A percentile compares a stretch with the other conserved stretches of the same genome.
Evolutionary conservation across 1,284 basidiomycete genomes (phyloP).

Genomic region (Limonomyces culmigenus): DNA sequence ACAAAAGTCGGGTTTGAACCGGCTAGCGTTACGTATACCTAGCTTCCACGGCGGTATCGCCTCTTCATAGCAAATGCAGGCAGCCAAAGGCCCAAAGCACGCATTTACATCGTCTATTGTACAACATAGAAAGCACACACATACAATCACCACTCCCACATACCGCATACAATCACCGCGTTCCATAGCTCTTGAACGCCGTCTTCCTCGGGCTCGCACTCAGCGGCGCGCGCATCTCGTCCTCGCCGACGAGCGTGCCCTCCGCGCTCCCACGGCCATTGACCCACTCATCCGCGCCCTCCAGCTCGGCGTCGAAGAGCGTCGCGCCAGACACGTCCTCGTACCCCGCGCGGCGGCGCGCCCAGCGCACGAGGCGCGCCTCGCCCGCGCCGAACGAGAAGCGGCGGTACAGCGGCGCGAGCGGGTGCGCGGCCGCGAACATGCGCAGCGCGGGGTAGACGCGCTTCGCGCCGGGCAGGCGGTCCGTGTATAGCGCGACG

Average conservation of each 20-base stretch:
- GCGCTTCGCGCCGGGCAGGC: not conserved
- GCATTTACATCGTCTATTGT: no score
- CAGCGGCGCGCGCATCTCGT: not conserved
- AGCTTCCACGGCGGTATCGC: no score
- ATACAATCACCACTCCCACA: no score
- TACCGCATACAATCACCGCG: no score
- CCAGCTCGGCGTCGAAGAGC: not conserved
- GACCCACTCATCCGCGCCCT: not conserved
- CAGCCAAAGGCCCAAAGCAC: no score
- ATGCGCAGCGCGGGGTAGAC: not conserved
- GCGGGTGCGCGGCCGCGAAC: not conserved
- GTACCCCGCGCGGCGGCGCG: not conserved
- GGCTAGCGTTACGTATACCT: no score
- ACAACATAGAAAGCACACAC: no score
- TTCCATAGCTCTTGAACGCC: not conserved
- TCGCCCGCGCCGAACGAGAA: not conserved
- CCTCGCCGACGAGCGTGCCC: not conserved
- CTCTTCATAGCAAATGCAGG: no score
- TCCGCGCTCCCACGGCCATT: not conserved
- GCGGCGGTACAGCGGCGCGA: not conserved
- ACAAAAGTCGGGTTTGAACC: no score
- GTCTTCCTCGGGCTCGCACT: not conserved
- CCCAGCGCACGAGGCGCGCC: not conserved
- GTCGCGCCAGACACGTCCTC: not conserved
- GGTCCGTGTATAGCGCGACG: not conserved